Conservation (phyloP, 352 stramenopile genomes). For the Phytophthora agathidicida region DNA sequence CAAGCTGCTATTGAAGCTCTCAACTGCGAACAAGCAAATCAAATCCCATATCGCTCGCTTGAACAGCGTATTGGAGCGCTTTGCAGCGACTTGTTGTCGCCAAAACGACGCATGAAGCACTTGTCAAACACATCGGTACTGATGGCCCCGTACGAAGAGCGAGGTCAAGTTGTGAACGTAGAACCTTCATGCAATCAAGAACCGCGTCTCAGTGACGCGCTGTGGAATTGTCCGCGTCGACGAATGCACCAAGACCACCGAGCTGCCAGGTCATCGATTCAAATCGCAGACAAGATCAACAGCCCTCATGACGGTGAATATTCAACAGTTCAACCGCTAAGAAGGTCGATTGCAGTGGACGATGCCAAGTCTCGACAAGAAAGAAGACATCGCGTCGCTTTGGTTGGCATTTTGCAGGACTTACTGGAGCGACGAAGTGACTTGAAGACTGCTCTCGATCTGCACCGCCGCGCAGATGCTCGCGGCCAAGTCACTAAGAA, state of each 20-base stretch:
- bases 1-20: constrained; percentile 61
- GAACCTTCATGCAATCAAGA: constrained; percentile 19
- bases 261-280: constrained; percentile 61
- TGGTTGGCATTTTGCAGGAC: constrained; percentile 71
- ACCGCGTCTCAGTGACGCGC: constrained; percentile 43
- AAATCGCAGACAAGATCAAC: constrained; percentile 50
- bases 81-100: constrained; percentile 71
- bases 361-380: constrained; percentile 30
- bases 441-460: constrained; percentile 73
- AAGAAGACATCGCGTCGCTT: constrained; percentile 35
- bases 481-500: constrained; percentile 64
- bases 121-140: constrained; percentile 74
- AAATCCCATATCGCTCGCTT: constrained; percentile 54
- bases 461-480: constrained; percentile 61
- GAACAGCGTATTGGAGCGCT: constrained; percentile 52
- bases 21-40: constrained; percentile 19
- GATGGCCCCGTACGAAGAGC: constrained; percentile 61
- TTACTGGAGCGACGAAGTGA: constrained; percentile 72
- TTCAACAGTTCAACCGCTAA: constrained; percentile 4
- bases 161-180: constrained; percentile 19
- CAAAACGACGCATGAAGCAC: constrained; percentile 70
- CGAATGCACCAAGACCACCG: constrained; percentile 67
- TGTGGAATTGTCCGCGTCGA: constrained; percentile 72
- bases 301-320: constrained; percentile 16
- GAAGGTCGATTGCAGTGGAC: constrained; percentile 10